Evolutionary conservation across 2,329 filamentous ascomycete species (phyloP).

Genomic region (Fusarium circinatum): DNA sequence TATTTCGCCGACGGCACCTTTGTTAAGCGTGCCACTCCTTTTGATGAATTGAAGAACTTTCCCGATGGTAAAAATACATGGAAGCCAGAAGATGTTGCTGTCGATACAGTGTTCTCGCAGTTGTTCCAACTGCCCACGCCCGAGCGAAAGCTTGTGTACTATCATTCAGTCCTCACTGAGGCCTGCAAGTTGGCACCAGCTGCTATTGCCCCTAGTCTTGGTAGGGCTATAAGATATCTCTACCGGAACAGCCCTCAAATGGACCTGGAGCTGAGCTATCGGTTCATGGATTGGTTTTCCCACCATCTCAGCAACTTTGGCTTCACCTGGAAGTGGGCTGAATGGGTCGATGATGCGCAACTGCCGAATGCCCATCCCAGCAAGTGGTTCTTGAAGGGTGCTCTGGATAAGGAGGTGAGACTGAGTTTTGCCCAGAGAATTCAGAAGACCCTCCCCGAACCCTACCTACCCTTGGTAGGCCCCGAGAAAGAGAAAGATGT

Average conservation of each 20-base stretch:
- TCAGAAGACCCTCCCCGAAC: constrained; percentile 87
- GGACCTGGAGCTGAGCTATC: constrained; percentile 85
- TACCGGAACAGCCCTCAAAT: constrained; percentile 85
- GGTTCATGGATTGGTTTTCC: constrained; percentile 97
- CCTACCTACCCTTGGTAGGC: constrained; percentile 83
- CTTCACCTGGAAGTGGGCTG: constrained; percentile 99
- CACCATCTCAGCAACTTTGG: constrained; percentile 99
- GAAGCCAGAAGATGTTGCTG: constrained; percentile 97
- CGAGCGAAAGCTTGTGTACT: constrained; percentile 96
- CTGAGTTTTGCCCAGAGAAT: constrained; percentile 96
- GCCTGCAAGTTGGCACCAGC: constrained; percentile 95
- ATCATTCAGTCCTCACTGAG: constrained; percentile 94
- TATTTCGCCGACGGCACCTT: constrained; percentile 93
- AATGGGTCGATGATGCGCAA: constrained; percentile 90
- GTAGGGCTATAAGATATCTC: constrained; percentile 89
- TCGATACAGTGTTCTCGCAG: constrained; percentile 98
- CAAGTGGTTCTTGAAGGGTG: constrained; percentile 92
- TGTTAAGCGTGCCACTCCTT: constrained; percentile 90
- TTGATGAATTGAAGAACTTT: constrained; percentile 83
- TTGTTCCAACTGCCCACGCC: constrained; percentile 86
- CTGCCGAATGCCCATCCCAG: constrained; percentile 82
- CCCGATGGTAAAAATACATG: constrained; percentile 77
- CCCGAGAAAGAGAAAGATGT: constrained; percentile 93
- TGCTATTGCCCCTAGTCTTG: constrained; percentile 94
- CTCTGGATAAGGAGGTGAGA: constrained; percentile 95